Evolutionary conservation across 768 basidiomycete genomes (phyloP).

Genomic region (Mycena rosella): DNA sequence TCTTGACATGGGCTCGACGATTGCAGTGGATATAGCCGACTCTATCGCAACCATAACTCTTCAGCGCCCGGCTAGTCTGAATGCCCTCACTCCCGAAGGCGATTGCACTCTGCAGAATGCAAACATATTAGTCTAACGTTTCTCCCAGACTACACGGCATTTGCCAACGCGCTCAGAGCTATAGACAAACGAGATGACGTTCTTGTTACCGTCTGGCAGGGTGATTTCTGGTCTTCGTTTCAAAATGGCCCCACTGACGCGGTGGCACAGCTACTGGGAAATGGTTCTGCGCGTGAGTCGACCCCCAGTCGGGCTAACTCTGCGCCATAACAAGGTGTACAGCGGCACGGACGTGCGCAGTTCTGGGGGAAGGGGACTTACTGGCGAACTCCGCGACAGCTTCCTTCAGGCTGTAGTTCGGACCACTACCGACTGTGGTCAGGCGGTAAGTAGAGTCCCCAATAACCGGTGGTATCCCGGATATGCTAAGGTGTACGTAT

Average conservation of each 20-base stretch:
- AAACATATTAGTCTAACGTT: background rate
- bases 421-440: conserved; percentile 70
- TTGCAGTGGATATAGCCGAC: conserved; percentile 11
- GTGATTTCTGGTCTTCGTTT: conserved; percentile 42
- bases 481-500: background rate
- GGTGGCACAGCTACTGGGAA: conserved; percentile 62
- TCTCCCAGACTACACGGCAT: conserved; percentile 68
- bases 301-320: conserved; percentile 2
- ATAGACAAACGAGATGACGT: conserved; percentile 74
- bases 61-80: conserved; percentile 69
- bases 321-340: conserved; percentile 3
- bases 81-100: conserved; percentile 71
- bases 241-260: background rate
- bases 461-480: background rate
- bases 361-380: conserved; percentile 21
- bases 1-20: conserved; percentile 11
- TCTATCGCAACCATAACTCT: conserved; percentile 71
- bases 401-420: conserved; percentile 61
- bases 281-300: conserved; percentile 80
- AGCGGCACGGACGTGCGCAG: conserved; percentile 73
- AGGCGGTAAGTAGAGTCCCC: conserved; percentile 62
- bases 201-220: conserved; percentile 77
- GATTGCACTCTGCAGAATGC: conserved; percentile 13
- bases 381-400: conserved; percentile 57
- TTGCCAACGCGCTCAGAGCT: conserved; percentile 68